Evolutionary conservation across 2,329 filamentous ascomycete genomes (phyloP).

Genomic region (Colletotrichum scovillei): DNA sequence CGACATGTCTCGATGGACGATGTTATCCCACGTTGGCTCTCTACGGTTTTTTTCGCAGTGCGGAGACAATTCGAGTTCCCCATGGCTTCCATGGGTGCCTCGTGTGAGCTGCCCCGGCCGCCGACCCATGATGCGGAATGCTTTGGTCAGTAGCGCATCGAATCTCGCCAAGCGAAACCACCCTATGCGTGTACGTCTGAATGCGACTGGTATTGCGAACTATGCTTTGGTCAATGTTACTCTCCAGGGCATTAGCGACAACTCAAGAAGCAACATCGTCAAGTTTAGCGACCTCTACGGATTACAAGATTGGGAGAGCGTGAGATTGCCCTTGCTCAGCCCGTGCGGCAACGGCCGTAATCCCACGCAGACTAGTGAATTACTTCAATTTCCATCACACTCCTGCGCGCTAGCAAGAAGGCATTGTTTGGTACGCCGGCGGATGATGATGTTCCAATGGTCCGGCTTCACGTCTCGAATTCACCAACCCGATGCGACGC

Average conservation of each 20-base stretch:
- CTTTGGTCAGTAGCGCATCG: conserved; percentile 6
- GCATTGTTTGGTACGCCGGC: not conserved
- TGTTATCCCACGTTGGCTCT: conserved; percentile 20
- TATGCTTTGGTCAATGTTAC: not conserved
- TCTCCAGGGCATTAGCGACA: not conserved
- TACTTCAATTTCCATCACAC: not conserved
- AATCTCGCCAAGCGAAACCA: conserved; percentile 27
- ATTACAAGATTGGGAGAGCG: not conserved
- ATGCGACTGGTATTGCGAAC: conserved; percentile 21
- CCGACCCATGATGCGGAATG: conserved; percentile 8
- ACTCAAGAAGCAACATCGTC: conserved; percentile 1
- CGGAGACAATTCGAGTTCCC: not conserved
- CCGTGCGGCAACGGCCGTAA: conserved; percentile 28
- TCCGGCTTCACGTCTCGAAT: not conserved
- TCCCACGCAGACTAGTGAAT: not conserved
- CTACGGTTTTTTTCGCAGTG: not conserved
- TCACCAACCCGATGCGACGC: not conserved
- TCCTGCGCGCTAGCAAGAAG: not conserved
- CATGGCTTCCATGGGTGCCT: not conserved
- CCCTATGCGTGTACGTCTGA: conserved; percentile 5
- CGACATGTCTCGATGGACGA: conserved; percentile 33
- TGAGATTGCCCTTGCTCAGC: not conserved
- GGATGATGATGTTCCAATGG: not conserved
- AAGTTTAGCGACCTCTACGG: not conserved
- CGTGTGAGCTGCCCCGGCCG: conserved; percentile 9